These are phyloP conservation scores for Nasturtium officinale DNA, from an alignment of 345 rosid genomes.

Conservation along the genomic window DNA sequence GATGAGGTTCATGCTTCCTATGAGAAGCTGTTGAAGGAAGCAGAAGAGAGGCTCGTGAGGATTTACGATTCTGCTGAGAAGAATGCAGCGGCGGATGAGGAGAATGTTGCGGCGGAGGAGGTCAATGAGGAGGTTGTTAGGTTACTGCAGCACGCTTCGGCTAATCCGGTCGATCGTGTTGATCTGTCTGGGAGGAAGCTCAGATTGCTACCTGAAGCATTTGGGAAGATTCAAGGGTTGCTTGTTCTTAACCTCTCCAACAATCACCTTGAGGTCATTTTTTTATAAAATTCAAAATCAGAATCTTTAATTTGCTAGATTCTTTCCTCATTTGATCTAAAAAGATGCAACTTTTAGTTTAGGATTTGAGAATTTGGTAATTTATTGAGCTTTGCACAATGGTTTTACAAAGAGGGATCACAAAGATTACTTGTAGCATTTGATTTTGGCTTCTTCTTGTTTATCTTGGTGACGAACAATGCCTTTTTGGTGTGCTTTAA, in stretches of 20 bases:
- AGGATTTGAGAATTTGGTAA: slow-evolving; percentile 8
- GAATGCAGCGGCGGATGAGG: slow-evolving; percentile 26
- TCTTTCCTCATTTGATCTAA: background rate
- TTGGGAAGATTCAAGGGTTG: slow-evolving; percentile 74
- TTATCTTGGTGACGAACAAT: background rate
- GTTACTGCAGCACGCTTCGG: slow-evolving; percentile 58
- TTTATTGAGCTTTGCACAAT: too few relatives aligned
- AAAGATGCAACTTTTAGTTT: slow-evolving; percentile 2
- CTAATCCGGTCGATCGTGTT: slow-evolving; percentile 57
- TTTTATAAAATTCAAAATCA: background rate
- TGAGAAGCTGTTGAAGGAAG: slow-evolving; percentile 74
- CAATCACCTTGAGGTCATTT: slow-evolving; percentile 78
- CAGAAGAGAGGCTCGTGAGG: slow-evolving; percentile 66
- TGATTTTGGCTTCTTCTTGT: background rate
- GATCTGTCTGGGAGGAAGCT: slow-evolving; percentile 70
- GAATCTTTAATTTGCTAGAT: background rate
- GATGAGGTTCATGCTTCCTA: slow-evolving; percentile 86
- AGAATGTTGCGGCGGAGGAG: slow-evolving; percentile 38
- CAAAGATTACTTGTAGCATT: background rate
- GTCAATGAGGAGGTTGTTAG: slow-evolving; percentile 63
- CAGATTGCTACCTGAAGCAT: slow-evolving; percentile 80
- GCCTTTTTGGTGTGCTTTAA: slow-evolving; percentile 6
- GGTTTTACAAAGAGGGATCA: too few relatives aligned
- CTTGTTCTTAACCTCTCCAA: slow-evolving; percentile 63
- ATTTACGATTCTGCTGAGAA: slow-evolving; percentile 62